A percentile compares a stretch with the other conserved stretches of the same genome.
Evolutionary conservation across 2,329 filamentous ascomycete species (phyloP).

Genomic region (Aureobasidium sp.): DNA sequence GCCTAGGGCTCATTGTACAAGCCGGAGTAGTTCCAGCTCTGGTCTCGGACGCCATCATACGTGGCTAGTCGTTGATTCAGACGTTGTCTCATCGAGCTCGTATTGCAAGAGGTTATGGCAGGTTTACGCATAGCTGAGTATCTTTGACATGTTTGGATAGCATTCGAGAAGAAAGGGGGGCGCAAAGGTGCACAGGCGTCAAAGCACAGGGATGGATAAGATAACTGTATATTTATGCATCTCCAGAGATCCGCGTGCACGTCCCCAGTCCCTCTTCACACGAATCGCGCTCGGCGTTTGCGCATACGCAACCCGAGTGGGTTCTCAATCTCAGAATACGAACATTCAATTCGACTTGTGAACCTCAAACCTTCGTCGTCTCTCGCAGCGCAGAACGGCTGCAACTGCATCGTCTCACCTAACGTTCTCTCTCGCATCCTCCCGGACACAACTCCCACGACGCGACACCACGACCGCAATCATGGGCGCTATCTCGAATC

Average conservation of each 20-base stretch:
- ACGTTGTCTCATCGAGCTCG: neutral
- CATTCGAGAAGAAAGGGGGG: neutral
- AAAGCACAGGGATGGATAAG: neutral
- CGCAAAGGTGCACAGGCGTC: neutral
- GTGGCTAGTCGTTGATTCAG: neutral
- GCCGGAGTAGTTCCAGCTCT: neutral
- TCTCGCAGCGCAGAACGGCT: neutral
- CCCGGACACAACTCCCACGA: neutral
- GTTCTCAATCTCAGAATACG: neutral
- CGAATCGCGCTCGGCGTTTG: neutral
- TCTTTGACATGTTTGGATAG: neutral
- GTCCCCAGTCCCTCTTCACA: neutral
- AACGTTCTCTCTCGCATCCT: neutral
- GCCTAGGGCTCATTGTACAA: neutral
- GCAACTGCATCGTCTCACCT: neutral
- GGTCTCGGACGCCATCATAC: neutral
- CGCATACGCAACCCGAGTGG: neutral
- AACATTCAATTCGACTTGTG: neutral
- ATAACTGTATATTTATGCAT: constrained; percentile 4
- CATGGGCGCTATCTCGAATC: constrained; percentile 38
- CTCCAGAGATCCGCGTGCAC: neutral
- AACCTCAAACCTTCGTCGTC: neutral
- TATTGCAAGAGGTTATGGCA: neutral
- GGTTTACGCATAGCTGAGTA: neutral
- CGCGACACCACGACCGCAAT: neutral